Evolutionary conservation across 768 basidiomycete species (phyloP).

Genomic region (Lactarius hatsudake): DNA sequence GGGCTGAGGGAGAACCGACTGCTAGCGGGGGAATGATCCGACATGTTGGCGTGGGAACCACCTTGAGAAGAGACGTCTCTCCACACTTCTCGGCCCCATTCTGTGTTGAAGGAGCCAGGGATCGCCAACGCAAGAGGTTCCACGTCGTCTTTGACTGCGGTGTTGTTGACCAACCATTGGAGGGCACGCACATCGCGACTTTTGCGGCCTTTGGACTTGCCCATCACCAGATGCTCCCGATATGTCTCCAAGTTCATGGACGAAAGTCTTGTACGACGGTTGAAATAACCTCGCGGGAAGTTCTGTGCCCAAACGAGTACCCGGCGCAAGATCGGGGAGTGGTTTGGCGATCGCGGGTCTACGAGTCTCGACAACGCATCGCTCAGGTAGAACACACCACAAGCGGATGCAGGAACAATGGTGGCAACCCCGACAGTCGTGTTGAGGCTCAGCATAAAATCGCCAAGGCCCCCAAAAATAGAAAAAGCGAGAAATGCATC

Average conservation of each 20-base stretch:
- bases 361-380: too few relatives aligned
- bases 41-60: neutral
- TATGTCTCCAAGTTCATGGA: neutral
- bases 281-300: neutral
- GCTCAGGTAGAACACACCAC: too few relatives aligned
- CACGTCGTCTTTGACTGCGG: neutral
- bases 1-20: neutral
- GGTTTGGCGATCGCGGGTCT: too few relatives aligned
- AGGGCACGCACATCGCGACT: neutral
- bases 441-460: too few relatives aligned
- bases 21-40: too few relatives aligned
- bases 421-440: too few relatives aligned
- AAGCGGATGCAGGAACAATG: too few relatives aligned
- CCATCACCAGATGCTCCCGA: neutral
- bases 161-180: neutral
- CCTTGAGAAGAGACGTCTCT: neutral
- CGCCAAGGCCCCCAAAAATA: too few relatives aligned
- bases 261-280: too few relatives aligned
- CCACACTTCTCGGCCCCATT: constrained; percentile 8
- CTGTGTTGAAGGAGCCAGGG: neutral
- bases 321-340: neutral
- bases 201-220: neutral
- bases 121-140: neutral
- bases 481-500: too few relatives aligned
- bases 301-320: neutral